These are phyloP conservation scores for Aspergillus aculeatus DNA, from an alignment of 2,329 filamentous ascomycete species.

Conservation along the genomic window DNA sequence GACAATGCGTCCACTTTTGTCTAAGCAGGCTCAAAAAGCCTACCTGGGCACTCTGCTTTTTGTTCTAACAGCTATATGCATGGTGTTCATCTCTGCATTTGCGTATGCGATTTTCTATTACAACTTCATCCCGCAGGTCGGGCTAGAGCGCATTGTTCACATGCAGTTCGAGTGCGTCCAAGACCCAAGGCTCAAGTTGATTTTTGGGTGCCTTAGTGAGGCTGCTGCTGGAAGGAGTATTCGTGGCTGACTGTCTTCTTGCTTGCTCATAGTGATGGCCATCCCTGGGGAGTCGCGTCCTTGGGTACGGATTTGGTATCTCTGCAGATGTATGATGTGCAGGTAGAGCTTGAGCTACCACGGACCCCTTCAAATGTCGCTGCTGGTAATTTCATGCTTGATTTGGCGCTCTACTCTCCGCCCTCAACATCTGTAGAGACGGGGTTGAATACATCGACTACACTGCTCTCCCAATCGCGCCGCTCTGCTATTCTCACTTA, in stretches of 20 bases:
- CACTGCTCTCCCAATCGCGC: constrained; percentile 62
- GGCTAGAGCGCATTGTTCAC: constrained; percentile 61
- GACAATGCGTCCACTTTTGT: constrained; percentile 57
- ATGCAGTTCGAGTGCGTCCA: constrained; percentile 61
- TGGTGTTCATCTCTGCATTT: constrained; percentile 58
- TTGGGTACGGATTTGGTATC: constrained; percentile 59
- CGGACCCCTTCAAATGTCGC: constrained; percentile 72
- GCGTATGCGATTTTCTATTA: constrained; percentile 69
- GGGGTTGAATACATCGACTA: constrained; percentile 30
- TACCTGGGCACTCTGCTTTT: constrained; percentile 62
- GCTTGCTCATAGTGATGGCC: constrained; percentile 35
- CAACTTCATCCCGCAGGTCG: constrained; percentile 65
- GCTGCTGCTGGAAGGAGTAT: not conserved
- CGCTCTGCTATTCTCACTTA: constrained; percentile 80
- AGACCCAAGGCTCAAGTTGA: not conserved
- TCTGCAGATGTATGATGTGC: constrained; percentile 81
- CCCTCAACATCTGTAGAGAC: constrained; percentile 35
- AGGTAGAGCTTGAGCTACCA: constrained; percentile 72
- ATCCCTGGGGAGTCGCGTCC: constrained; percentile 54
- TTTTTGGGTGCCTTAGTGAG: not conserved
- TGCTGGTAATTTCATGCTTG: constrained; percentile 92
- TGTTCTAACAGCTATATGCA: constrained; percentile 51
- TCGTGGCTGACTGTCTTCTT: constrained; percentile 2
- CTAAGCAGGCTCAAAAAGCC: constrained; percentile 61
- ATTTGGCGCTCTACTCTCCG: constrained; percentile 65